Percentiles rank a stretch among this genome's conserved stretches.
Evolutionary conservation across 192 early-diverging fungal species (phyloP).

Genomic region (Physocladia obscura): DNA sequence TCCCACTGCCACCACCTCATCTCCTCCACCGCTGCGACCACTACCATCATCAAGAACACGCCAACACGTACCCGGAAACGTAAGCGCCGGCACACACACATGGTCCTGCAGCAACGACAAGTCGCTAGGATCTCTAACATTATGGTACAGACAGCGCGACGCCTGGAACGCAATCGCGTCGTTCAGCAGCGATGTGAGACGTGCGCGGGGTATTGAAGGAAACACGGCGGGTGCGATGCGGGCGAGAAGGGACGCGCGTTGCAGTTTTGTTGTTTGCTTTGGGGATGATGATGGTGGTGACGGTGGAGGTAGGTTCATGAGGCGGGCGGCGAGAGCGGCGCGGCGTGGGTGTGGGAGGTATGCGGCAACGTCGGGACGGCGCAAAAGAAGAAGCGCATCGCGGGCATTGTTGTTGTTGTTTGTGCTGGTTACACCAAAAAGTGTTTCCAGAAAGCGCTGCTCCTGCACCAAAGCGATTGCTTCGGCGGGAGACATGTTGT

Average conservation of each 20-base stretch:
- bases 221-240: conserved; percentile 67
- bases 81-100: conserved; percentile 54
- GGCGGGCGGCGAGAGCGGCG: too few relatives aligned
- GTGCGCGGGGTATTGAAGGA: conserved; percentile 82
- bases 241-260: background rate
- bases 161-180: conserved; percentile 78
- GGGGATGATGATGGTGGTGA: too few relatives aligned
- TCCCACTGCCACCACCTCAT: conserved; percentile 61
- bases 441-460: conserved; percentile 92
- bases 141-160: conserved; percentile 82
- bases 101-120: conserved; percentile 73
- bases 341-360: too few relatives aligned
- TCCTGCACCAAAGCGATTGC: background rate
- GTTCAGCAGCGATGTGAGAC: conserved; percentile 80
- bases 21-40: conserved; percentile 32
- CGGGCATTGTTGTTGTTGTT: too few relatives aligned
- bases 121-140: conserved; percentile 54
- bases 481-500: conserved; percentile 14
- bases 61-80: background rate
- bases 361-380: conserved; percentile 65
- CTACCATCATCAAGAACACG: conserved; percentile 20
- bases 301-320: too few relatives aligned
- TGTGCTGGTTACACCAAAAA: conserved; percentile 68
- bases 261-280: conserved; percentile 71
- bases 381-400: conserved; percentile 75